Percentiles rank a stretch among this genome's conserved stretches.
phyloP scores from a whole-genome alignment of 176 grass and related monocot species.

The Phyllostachys edulis region DNA sequence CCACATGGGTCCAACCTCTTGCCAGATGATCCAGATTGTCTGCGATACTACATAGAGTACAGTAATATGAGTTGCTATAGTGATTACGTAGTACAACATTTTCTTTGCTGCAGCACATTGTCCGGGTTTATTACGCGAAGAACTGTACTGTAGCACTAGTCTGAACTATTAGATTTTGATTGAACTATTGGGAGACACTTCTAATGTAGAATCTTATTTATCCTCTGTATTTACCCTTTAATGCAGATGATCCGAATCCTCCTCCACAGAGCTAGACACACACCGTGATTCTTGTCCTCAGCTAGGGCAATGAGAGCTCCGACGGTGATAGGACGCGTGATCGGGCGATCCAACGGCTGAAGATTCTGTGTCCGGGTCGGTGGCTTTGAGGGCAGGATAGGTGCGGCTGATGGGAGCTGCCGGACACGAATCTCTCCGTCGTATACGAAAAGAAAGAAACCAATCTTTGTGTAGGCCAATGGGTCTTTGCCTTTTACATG shows the following conservation, averaged over 20 bases:
- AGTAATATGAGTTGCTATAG: too few relatives aligned
- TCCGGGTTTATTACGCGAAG: too few relatives aligned
- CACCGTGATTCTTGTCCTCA: conserved; percentile 11
- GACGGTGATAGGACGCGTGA: conserved; percentile 43
- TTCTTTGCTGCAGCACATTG: too few relatives aligned
- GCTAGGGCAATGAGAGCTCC: conserved; percentile 31
- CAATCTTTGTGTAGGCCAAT: conserved; percentile 21
- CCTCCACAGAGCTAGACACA: not conserved
- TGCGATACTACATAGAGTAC: too few relatives aligned
- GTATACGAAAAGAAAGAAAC: conserved; percentile 14
- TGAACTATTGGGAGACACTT: too few relatives aligned
- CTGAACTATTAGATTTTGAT: too few relatives aligned
- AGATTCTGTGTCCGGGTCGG: conserved; percentile 54
- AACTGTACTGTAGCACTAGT: too few relatives aligned
- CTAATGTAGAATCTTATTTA: too few relatives aligned
- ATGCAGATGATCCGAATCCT: too few relatives aligned
- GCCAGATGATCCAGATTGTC: not conserved
- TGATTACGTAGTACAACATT: too few relatives aligned
- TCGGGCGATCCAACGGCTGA: conserved; percentile 52
- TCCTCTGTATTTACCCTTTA: too few relatives aligned
- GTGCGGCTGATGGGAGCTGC: conserved; percentile 42
- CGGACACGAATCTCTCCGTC: conserved; percentile 44
- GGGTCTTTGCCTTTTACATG: conserved; percentile 20
- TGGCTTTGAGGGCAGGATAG: conserved; percentile 51
- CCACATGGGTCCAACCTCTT: conserved; percentile 28